A percentile compares a stretch with the other conserved stretches of the same genome.
Conservation (phyloP, 164 flowering plant genomes). For the Berberis thunbergii region DNA sequence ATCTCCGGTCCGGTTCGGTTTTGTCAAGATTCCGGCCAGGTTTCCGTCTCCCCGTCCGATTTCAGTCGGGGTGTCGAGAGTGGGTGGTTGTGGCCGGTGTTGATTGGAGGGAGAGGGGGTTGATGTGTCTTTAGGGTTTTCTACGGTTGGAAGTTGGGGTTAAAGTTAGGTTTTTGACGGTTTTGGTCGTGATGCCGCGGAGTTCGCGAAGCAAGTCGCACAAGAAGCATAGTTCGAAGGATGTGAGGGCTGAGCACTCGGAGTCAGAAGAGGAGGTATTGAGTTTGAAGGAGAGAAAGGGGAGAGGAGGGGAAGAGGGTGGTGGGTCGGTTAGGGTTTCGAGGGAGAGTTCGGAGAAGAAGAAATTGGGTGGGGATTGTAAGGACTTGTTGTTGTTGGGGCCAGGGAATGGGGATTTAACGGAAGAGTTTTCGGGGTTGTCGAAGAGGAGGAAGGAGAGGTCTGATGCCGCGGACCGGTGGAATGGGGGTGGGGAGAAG, state of each 20-base stretch:
- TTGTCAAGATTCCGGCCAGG: neutral
- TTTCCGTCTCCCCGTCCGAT: neutral
- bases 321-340: constrained; percentile 19
- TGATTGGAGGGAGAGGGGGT: neutral
- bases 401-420: constrained; percentile 14
- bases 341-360: constrained; percentile 10
- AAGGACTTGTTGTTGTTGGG: constrained; percentile 12
- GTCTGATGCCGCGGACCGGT: constrained; percentile 21
- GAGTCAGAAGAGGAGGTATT: constrained; percentile 24
- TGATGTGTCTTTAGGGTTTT: constrained; percentile 18
- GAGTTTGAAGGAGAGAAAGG: constrained; percentile 15
- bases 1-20: neutral
- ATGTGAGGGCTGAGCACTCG: constrained; percentile 10
- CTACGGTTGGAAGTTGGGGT: neutral
- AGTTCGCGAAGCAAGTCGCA: constrained; percentile 62
- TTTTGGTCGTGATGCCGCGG: constrained; percentile 38
- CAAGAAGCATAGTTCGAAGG: constrained; percentile 32
- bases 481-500: constrained; percentile 27
- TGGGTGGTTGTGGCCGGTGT: no score
- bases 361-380: neutral
- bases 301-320: constrained; percentile 4
- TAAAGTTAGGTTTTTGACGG: neutral
- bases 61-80: neutral
- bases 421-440: constrained; percentile 10
- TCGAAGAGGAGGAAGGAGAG: constrained; percentile 25